Conservation (phyloP, 345 rosid species). For the Microcos paniculata region DNA sequence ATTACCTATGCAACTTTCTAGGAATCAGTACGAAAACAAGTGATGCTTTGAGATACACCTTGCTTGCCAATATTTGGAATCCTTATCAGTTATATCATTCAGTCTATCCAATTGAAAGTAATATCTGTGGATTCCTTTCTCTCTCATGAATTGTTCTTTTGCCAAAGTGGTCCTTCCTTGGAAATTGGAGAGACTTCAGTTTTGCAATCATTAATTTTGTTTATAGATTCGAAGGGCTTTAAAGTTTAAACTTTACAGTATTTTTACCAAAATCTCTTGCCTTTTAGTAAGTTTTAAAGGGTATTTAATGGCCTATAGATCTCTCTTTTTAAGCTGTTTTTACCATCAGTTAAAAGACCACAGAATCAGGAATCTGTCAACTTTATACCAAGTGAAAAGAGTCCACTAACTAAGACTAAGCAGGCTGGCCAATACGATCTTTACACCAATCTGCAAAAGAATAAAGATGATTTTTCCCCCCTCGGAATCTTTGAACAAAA, state of each 20-base stretch:
- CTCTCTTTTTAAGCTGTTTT: not conserved
- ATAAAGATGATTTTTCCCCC: not conserved
- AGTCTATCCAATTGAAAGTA: slow-evolving; percentile 26
- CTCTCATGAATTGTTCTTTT: slow-evolving; percentile 24
- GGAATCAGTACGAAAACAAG: slow-evolving; percentile 34
- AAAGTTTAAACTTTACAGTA: not conserved
- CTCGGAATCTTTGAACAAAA: slow-evolving; percentile 28
- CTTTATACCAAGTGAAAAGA: slow-evolving; percentile 7
- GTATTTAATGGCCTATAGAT: not conserved
- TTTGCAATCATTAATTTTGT: not conserved
- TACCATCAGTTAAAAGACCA: not conserved
- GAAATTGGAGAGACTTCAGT: slow-evolving; percentile 37
- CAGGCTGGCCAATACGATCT: slow-evolving; percentile 1
- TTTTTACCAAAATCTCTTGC: no score
- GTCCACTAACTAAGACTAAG: slow-evolving; percentile 10
- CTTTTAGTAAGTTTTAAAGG: not conserved
- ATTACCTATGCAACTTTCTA: slow-evolving; percentile 42
- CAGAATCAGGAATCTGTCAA: slow-evolving; percentile 10
- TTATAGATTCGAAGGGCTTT: no score
- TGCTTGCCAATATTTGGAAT: slow-evolving; percentile 31
- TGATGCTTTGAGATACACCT: slow-evolving; percentile 22
- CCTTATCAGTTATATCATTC: slow-evolving; percentile 46
- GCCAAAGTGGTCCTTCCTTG: slow-evolving; percentile 40
- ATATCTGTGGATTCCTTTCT: slow-evolving; percentile 36
- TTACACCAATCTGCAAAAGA: not conserved